Base-by-base conservation (phyloP, 768 basidiomycete species). In the Rhizopogon vulgaris region DNA sequence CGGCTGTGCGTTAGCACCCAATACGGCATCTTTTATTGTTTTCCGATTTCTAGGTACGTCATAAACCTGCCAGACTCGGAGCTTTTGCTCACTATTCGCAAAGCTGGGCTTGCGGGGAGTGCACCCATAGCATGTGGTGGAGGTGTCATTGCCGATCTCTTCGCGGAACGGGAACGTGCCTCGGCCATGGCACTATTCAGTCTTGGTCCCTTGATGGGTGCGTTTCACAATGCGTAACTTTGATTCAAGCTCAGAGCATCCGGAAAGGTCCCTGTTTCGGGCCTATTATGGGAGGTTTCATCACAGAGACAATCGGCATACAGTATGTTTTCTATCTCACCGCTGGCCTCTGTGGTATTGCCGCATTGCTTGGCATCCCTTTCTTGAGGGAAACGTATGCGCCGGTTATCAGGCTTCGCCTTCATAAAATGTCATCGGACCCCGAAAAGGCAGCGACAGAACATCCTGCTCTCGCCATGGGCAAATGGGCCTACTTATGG, bases 321-420 rank as follows among this genome's bases (percentile, higher is more conserved):
- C 77, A 78, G 72, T 86, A 76, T 58, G 73, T 87, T 4, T 85
- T 85, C 60, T 72, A 79, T 42, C 61, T 78, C 40, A 74, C 83
- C 41, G 69, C 67, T 25, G 77, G 58, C 41, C 40, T 80, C 15
- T 76, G 73, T 52, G 78, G 68, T 24, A 25, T 77, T 18, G 68
- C 74, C 6, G 63, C 77, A 6, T 38, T 71, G 0, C 41, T 83
- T 3, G 84, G 78, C 6, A 74, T 87, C 22, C 82, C 85, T 10
- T 61, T 87, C 37, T 69, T 87, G 17, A 71, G 70, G 28, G 90
- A 92, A 65, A 90, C 90, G 0, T 92, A 90, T 60, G 82, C 76
- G 0, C 89, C 90, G 1, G 71, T 87, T 38, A 75, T 91, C 38
- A 80, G 82, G 14, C 59, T 73, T 25, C 74, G 77, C 18, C 69